Conservation (phyloP, 2,329 filamentous ascomycete genomes). For the Botrytis pseudocinerea region DNA sequence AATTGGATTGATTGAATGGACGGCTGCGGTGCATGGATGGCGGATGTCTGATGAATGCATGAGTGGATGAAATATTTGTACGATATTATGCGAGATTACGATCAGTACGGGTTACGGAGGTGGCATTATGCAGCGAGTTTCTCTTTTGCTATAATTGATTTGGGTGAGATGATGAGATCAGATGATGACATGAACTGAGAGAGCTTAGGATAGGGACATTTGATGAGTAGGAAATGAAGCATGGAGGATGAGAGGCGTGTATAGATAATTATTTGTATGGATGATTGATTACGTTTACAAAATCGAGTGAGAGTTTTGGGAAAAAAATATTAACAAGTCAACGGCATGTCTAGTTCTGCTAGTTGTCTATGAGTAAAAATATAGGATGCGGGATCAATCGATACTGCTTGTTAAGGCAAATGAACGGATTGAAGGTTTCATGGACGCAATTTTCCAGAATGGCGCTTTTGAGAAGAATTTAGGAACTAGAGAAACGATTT, state of each 20-base stretch:
- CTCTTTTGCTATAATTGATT: background rate
- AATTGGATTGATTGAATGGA: background rate
- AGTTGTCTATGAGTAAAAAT: background rate
- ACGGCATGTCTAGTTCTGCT: background rate
- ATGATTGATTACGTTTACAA: background rate
- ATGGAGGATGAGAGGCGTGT: background rate
- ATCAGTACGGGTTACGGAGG: background rate
- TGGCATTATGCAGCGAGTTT: background rate
- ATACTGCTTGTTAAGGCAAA: background rate
- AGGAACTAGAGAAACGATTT: background rate
- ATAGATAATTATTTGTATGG: conserved; percentile 3
- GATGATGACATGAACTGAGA: background rate
- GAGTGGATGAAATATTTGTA: conserved; percentile 6
- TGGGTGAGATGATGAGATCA: conserved; percentile 1
- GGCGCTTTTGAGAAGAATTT: background rate
- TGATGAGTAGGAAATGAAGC: background rate
- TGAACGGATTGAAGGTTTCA: background rate
- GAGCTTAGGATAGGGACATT: background rate
- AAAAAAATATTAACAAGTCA: background rate
- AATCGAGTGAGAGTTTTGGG: background rate
- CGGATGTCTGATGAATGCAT: background rate
- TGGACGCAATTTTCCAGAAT: background rate
- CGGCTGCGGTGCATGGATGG: background rate
- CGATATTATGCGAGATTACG: conserved; percentile 4
- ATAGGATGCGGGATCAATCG: background rate